Evolutionary conservation across 768 basidiomycete species (phyloP).

Genomic region (Pisolithus tinctorius): DNA sequence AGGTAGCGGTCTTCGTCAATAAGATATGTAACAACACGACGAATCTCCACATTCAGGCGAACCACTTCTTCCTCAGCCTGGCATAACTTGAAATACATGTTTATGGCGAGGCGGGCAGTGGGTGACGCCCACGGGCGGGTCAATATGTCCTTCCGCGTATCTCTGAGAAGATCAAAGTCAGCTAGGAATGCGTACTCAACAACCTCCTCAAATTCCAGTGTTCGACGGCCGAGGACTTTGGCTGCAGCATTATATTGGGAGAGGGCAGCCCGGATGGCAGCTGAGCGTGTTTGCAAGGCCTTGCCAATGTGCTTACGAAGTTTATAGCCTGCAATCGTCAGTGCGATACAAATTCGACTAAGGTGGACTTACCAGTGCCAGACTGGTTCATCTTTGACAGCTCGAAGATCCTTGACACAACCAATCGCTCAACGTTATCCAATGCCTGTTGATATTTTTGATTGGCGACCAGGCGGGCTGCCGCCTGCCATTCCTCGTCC

Average conservation of each 20-base stretch:
- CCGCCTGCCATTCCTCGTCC: no score
- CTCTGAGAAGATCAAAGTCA: slow-evolving; percentile 11
- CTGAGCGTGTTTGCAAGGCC: not conserved
- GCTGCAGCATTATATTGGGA: not conserved
- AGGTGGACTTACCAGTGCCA: slow-evolving; percentile 7
- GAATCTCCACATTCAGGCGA: not conserved
- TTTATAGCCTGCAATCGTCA: not conserved
- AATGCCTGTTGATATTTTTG: slow-evolving; percentile 7
- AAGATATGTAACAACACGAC: not conserved
- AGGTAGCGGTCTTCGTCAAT: not conserved
- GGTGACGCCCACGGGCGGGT: slow-evolving; percentile 14
- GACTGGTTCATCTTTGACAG: no score
- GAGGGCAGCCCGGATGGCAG: slow-evolving; percentile 13
- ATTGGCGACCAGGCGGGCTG: not conserved
- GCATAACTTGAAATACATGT: not conserved
- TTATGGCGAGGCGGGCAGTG: slow-evolving; percentile 1
- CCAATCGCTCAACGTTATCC: slow-evolving; percentile 10
- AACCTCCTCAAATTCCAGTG: slow-evolving; percentile 16
- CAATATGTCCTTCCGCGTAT: not conserved
- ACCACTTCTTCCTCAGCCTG: not conserved
- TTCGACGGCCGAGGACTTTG: not conserved
- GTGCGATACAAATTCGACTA: no score
- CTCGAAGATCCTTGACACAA: slow-evolving; percentile 13
- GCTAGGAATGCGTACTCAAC: slow-evolving; percentile 2
- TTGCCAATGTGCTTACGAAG: no score